A percentile compares a stretch with the other conserved stretches of the same genome.
Conservation (phyloP, 495 filamentous ascomycete species). For the Jackrogersella minutella region DNA sequence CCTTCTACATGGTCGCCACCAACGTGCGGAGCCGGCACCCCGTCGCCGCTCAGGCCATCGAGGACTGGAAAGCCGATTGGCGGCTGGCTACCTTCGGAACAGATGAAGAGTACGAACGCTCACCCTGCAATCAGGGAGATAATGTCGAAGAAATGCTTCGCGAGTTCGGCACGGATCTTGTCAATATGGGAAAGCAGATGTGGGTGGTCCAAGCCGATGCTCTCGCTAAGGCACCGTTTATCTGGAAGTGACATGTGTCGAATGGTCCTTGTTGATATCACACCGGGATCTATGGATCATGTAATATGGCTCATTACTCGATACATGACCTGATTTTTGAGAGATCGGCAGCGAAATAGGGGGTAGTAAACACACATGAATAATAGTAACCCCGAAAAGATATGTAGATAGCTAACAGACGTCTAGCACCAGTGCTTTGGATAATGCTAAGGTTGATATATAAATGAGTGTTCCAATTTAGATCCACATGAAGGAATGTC, state of each 20-base stretch:
- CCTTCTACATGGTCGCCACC: constrained; percentile 65
- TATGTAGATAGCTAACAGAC: too few relatives aligned
- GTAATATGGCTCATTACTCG: too few relatives aligned
- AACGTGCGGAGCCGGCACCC: constrained; percentile 48
- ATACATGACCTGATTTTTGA: too few relatives aligned
- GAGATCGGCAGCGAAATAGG: too few relatives aligned
- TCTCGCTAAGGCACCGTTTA: constrained; percentile 49
- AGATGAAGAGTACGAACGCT: constrained; percentile 41
- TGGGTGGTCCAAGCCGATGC: constrained; percentile 57
- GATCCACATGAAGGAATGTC: too few relatives aligned
- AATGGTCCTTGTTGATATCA: too few relatives aligned
- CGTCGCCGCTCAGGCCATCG: constrained; percentile 50
- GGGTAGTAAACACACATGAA: too few relatives aligned
- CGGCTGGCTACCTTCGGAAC: constrained; percentile 54
- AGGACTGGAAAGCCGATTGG: constrained; percentile 56
- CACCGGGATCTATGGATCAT: too few relatives aligned
- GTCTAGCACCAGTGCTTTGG: too few relatives aligned
- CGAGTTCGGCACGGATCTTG: constrained; percentile 52
- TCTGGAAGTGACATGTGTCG: constrained; percentile 5
- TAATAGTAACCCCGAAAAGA: too few relatives aligned
- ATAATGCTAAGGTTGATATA: too few relatives aligned
- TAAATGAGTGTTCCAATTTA: too few relatives aligned
- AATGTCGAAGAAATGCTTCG: constrained; percentile 47
- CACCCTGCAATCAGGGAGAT: constrained; percentile 4
- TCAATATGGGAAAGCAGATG: constrained; percentile 46